These are phyloP conservation scores for Hyphopichia khmerensis DNA, from an alignment of 1,139 yeast species.

Conservation along the genomic window DNA sequence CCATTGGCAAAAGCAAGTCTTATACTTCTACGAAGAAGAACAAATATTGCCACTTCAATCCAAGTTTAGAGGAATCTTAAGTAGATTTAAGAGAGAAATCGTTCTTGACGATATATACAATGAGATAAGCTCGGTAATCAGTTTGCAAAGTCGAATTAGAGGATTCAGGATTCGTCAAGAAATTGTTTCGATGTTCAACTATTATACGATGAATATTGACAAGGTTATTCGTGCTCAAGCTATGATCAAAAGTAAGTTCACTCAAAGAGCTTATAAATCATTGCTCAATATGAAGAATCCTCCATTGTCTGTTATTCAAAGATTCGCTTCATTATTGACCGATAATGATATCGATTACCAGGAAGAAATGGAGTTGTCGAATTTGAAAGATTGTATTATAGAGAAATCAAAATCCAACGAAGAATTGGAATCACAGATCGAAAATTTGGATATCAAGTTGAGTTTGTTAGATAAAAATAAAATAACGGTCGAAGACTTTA, in stretches of 20 bases:
- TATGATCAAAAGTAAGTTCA: constrained; percentile 62
- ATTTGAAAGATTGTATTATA: constrained; percentile 63
- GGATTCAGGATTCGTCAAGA: constrained; percentile 42
- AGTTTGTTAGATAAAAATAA: constrained; percentile 77
- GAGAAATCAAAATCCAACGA: constrained; percentile 66
- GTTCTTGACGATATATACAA: constrained; percentile 54
- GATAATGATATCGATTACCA: constrained; percentile 75
- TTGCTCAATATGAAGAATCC: constrained; percentile 73
- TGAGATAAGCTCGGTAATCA: constrained; percentile 35
- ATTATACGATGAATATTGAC: constrained; percentile 56
- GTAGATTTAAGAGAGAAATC: constrained; percentile 51
- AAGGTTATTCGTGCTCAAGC: constrained; percentile 74
- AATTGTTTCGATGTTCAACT: constrained; percentile 39
- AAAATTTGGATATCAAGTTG: constrained; percentile 78
- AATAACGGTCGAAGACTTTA: constrained; percentile 73
- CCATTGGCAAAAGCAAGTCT: constrained; percentile 15
- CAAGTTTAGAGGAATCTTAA: constrained; percentile 45
- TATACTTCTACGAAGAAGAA: constrained; percentile 20
- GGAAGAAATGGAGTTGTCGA: constrained; percentile 71
- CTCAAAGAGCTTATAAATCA: constrained; percentile 72
- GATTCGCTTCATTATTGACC: constrained; percentile 74
- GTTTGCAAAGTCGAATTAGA: constrained; percentile 51
- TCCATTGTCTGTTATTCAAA: constrained; percentile 70
- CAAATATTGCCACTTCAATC: constrained; percentile 33
- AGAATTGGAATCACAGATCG: constrained; percentile 68